phyloP scores from a whole-genome alignment of 2,329 filamentous ascomycete species.

The Colletotrichum plurivorum region DNA sequence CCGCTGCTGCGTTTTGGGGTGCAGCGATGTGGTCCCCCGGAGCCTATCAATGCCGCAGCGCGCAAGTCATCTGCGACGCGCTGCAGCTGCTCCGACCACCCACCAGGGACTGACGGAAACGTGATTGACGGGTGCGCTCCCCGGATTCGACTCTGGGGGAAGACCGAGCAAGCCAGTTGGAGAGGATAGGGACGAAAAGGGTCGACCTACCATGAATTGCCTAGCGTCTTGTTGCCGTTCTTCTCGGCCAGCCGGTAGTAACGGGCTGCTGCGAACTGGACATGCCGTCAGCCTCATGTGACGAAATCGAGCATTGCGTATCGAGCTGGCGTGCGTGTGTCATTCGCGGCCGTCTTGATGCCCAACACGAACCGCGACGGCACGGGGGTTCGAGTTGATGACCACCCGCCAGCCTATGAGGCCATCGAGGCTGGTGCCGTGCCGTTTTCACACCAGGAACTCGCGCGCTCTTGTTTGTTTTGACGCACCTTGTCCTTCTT shows the following conservation, averaged over 20 bases:
- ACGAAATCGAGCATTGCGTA: conserved; percentile 40
- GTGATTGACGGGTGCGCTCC: conserved; percentile 18
- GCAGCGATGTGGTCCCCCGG: conserved; percentile 35
- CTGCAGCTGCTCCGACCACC: conserved; percentile 13
- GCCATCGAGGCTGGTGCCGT: conserved; percentile 30
- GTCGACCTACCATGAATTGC: conserved; percentile 89
- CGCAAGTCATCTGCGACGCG: conserved; percentile 50
- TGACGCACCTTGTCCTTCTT: conserved; percentile 96
- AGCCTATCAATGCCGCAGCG: conserved; percentile 51
- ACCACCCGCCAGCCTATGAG: conserved; percentile 1
- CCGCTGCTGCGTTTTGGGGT: conserved; percentile 7
- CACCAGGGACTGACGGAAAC: not conserved
- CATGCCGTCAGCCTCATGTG: conserved; percentile 66
- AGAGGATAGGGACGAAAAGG: conserved; percentile 37
- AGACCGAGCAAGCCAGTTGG: conserved; percentile 24
- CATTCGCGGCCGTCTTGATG: conserved; percentile 48
- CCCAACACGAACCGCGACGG: conserved; percentile 50
- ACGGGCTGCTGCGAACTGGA: conserved; percentile 83
- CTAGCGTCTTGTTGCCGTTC: conserved; percentile 89
- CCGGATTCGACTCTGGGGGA: conserved; percentile 36
- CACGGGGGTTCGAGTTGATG: not conserved
- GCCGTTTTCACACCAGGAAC: not conserved
- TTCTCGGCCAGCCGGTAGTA: conserved; percentile 94
- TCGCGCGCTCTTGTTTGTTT: not conserved
- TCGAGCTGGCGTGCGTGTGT: conserved; percentile 6